phyloP scores from a whole-genome alignment of 2,329 filamentous ascomycete genomes.

The Penicillium sp. region DNA sequence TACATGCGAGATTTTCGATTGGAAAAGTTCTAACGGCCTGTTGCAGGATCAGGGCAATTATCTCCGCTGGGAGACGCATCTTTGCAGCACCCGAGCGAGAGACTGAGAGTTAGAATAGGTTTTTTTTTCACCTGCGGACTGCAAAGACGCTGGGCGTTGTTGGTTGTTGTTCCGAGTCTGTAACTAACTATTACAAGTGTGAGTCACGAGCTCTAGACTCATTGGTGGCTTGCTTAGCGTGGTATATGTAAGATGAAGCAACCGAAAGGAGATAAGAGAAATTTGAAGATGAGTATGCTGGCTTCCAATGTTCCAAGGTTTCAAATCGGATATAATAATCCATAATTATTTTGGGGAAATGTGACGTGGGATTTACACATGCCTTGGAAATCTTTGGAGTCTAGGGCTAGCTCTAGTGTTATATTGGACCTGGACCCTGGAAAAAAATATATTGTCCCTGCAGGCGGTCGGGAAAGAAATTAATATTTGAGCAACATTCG shows the following conservation, averaged over 20 bases:
- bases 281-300: too few species aligned
- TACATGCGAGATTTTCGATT: not conserved
- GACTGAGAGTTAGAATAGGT: not conserved
- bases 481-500: not conserved
- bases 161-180: not conserved
- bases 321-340: too few species aligned
- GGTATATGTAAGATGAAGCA: not conserved
- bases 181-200: too few species aligned
- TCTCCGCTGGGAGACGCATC: not conserved
- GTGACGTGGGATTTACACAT: too few species aligned
- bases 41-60: not conserved
- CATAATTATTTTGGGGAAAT: too few species aligned
- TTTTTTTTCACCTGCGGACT: not conserved
- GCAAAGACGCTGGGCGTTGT: not conserved
- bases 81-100: not conserved
- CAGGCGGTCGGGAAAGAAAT: not conserved
- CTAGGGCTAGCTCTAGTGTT: too few species aligned
- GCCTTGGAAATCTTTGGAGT: too few species aligned
- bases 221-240: not conserved
- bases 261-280: not conserved
- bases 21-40: not conserved
- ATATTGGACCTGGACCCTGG: too few species aligned
- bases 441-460: too few species aligned
- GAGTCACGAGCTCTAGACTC: not conserved
- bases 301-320: too few species aligned